Conservation (phyloP, 768 basidiomycete genomes). For the Udeniomyces megalosporus region DNA sequence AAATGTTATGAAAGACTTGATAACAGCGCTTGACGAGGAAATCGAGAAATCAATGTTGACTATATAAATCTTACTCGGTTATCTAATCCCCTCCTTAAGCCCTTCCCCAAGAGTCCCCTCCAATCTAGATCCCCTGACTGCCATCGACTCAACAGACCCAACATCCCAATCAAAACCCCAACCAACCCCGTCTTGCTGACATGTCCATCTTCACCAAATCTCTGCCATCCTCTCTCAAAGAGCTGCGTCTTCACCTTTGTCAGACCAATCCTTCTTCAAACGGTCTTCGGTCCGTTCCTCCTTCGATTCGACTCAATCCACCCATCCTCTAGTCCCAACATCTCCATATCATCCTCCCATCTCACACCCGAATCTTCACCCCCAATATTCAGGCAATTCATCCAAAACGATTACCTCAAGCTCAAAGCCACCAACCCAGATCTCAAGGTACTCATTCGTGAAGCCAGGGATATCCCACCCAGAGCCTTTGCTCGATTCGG, state of each 20-base stretch:
- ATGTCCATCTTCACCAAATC: slow-evolving; percentile 21
- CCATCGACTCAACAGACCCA: too few relatives aligned
- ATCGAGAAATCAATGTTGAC: too few relatives aligned
- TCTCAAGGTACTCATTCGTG: slow-evolving; percentile 29
- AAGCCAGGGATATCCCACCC: slow-evolving; percentile 27
- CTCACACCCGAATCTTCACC: too few relatives aligned
- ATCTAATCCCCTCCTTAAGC: too few relatives aligned
- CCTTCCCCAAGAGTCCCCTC: too few relatives aligned
- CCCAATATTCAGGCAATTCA: slow-evolving; percentile 29
- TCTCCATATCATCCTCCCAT: not conserved
- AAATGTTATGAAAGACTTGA: too few relatives aligned
- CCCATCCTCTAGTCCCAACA: not conserved
- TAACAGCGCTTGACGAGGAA: too few relatives aligned
- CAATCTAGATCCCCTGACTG: too few relatives aligned
- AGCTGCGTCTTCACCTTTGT: slow-evolving; percentile 30
- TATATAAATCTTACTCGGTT: too few relatives aligned
- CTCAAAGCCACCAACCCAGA: slow-evolving; percentile 29
- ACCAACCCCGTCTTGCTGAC: too few relatives aligned
- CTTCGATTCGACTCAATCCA: not conserved
- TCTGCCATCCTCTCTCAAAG: slow-evolving; percentile 28
- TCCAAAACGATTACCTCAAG: slow-evolving; percentile 24
- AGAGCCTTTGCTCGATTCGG: slow-evolving; percentile 29
- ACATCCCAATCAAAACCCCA: too few relatives aligned
- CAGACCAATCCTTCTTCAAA: slow-evolving; percentile 24
- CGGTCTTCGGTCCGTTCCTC: slow-evolving; percentile 24